A percentile compares a stretch with the other conserved stretches of the same genome.
These are phyloP conservation scores for Mucor mucedo DNA, from an alignment of 371 early-diverging fungal species.

Conservation along the genomic window DNA sequence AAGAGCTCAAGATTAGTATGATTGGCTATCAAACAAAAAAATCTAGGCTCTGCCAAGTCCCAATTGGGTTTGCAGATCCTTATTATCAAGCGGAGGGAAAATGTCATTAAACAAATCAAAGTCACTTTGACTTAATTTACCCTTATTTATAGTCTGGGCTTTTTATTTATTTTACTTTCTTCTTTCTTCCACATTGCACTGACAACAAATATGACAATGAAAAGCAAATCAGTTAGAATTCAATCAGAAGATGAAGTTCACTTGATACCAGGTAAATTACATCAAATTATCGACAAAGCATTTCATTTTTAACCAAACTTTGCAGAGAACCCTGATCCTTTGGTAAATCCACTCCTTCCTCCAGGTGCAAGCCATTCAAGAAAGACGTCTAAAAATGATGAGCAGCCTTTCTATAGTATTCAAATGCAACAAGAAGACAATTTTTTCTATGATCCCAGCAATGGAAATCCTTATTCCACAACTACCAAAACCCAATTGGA, in stretches of 20 bases:
- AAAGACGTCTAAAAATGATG: conserved; percentile 5
- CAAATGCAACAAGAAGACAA: conserved; percentile 34
- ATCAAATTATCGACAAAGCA: background rate
- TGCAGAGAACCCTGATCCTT: conserved; percentile 7
- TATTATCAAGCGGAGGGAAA: too few relatives aligned
- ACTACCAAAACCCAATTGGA: too few relatives aligned
- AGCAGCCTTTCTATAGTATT: conserved; percentile 25
- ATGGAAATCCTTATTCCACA: background rate
- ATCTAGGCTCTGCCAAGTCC: too few relatives aligned
- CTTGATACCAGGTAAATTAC: conserved; percentile 18
- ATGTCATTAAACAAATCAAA: background rate
- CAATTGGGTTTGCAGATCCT: too few relatives aligned
- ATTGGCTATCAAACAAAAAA: too few relatives aligned
- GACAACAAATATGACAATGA: conserved; percentile 13
- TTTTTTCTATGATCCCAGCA: conserved; percentile 23
- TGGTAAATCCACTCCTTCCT: conserved; percentile 10
- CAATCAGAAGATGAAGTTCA: conserved; percentile 16
- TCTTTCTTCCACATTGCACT: background rate
- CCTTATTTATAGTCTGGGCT: conserved; percentile 1
- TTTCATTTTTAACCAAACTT: background rate
- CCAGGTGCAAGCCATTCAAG: conserved; percentile 13
- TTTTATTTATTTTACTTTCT: background rate
- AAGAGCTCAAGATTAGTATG: too few relatives aligned
- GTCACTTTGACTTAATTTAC: conserved; percentile 15
- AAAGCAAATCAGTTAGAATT: conserved; percentile 25